phyloP scores from a whole-genome alignment of 1,284 basidiomycete genomes.

The Jaminaea rosea region DNA sequence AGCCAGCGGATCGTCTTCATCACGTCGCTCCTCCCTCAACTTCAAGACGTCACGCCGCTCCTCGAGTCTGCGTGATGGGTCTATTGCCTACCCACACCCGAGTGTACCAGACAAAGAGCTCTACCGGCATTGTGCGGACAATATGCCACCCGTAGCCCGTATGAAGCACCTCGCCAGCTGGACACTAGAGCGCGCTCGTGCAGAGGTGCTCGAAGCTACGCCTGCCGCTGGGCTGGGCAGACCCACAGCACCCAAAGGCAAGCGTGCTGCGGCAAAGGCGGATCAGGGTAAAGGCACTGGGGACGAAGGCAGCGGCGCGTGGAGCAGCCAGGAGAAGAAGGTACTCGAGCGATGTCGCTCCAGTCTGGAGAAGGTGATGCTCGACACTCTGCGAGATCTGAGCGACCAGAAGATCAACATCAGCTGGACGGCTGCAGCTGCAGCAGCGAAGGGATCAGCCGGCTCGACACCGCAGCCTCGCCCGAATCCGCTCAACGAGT shows the following conservation, averaged over 20 bases:
- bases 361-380: conserved; percentile 17
- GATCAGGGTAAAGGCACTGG: conserved; percentile 1
- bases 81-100: conserved; percentile 33
- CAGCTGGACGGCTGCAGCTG: conserved; percentile 24
- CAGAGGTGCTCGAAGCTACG: conserved; percentile 13
- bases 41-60: conserved; percentile 30
- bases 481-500: conserved; percentile 32
- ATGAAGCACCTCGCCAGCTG: conserved; percentile 34
- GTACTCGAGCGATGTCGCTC: conserved; percentile 13
- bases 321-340: conserved; percentile 22
- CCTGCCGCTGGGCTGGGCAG: conserved; percentile 9
- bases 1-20: conserved; percentile 13
- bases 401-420: conserved; percentile 33
- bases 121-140: conserved; percentile 32
- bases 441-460: background rate
- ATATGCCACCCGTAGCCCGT: conserved; percentile 30
- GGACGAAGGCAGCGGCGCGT: conserved; percentile 4
- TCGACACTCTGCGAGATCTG: conserved; percentile 27
- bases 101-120: conserved; percentile 35
- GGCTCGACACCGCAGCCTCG: conserved; percentile 3
- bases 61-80: conserved; percentile 28
- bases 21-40: conserved; percentile 29
- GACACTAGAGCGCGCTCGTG: conserved; percentile 29
- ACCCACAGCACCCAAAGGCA: conserved; percentile 12
- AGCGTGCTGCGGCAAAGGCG: conserved; percentile 8